phyloP scores from a whole-genome alignment of 192 early-diverging fungal genomes.

The Oehlia diaphana region DNA sequence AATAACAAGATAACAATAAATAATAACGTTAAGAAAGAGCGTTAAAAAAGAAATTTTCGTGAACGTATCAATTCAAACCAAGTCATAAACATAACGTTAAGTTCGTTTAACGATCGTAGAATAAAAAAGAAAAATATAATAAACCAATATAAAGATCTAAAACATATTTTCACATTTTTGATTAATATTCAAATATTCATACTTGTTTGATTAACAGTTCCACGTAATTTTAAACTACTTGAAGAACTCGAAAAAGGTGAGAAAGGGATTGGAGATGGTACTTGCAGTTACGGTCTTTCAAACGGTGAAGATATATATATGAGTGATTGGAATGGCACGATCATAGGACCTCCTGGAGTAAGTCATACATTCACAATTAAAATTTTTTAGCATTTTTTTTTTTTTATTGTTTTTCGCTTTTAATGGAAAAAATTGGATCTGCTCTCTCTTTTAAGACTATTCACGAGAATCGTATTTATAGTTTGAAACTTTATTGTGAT shows the following conservation, averaged over 20 bases:
- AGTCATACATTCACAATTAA: conserved; percentile 21
- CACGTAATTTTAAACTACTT: conserved; percentile 94
- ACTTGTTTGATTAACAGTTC: conserved; percentile 56
- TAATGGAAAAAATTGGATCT: neutral
- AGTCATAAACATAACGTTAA: no score
- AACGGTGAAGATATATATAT: conserved; percentile 79
- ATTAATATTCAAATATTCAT: neutral
- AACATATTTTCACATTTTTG: no score
- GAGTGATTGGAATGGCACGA: conserved; percentile 92
- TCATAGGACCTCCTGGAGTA: conserved; percentile 85
- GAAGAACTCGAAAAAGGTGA: conserved; percentile 98
- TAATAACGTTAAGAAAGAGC: no score
- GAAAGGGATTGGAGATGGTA: conserved; percentile 93
- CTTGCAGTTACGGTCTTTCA: conserved; percentile 89
- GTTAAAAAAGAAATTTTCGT: no score
- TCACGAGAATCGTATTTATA: conserved; percentile 98
- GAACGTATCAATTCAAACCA: no score
- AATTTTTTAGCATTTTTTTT: neutral
- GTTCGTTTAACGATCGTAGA: no score
- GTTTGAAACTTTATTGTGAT: conserved; percentile 81
- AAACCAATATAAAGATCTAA: no score
- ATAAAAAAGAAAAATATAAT: no score
- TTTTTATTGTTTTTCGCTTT: conserved; percentile 6
- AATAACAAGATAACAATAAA: no score
- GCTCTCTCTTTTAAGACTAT: conserved; percentile 60